Evolutionary conservation across 306 rosid genomes (phyloP).

Genomic region (Trifolium subterraneum): DNA sequence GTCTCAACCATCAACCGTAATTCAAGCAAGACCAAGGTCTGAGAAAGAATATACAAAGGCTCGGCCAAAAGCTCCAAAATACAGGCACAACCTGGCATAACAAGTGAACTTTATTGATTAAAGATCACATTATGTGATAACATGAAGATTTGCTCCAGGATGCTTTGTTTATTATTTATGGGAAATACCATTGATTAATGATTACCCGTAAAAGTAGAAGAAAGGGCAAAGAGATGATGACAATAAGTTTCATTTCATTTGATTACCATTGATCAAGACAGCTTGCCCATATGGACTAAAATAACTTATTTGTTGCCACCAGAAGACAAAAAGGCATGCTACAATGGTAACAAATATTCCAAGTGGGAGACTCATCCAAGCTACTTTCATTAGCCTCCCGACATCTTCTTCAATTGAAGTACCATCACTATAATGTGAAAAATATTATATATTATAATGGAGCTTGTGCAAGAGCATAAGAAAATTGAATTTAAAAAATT

Average conservation of each 20-base stretch:
- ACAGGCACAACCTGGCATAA: conserved; percentile 82
- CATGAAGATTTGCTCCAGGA: conserved; percentile 28
- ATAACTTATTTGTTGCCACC: conserved; percentile 75
- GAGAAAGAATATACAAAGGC: conserved; percentile 89
- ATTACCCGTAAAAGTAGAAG: conserved; percentile 22
- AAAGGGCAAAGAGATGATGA: not conserved
- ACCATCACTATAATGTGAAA: conserved; percentile 61
- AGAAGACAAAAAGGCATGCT: conserved; percentile 68
- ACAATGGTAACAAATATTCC: conserved; percentile 70
- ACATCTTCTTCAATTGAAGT: conserved; percentile 67
- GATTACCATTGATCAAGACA: conserved; percentile 86
- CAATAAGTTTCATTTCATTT: conserved; percentile 2
- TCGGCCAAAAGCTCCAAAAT: conserved; percentile 94
- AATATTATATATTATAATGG: conserved; percentile 18
- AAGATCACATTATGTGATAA: conserved; percentile 10
- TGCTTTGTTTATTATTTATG: not conserved
- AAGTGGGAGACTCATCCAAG: conserved; percentile 86
- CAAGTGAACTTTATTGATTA: conserved; percentile 37
- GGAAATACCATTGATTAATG: conserved; percentile 20
- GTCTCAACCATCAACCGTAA: conserved; percentile 84
- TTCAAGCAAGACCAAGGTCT: conserved; percentile 80
- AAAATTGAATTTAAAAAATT: conserved; percentile 4
- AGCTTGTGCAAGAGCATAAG: not conserved
- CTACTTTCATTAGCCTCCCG: conserved; percentile 81
- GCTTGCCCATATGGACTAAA: conserved; percentile 81